Evolutionary conservation across 306 rosid genomes (phyloP), one percentile per base, ranked within the genome.

Genomic region (Cajanus cajan): DNA sequence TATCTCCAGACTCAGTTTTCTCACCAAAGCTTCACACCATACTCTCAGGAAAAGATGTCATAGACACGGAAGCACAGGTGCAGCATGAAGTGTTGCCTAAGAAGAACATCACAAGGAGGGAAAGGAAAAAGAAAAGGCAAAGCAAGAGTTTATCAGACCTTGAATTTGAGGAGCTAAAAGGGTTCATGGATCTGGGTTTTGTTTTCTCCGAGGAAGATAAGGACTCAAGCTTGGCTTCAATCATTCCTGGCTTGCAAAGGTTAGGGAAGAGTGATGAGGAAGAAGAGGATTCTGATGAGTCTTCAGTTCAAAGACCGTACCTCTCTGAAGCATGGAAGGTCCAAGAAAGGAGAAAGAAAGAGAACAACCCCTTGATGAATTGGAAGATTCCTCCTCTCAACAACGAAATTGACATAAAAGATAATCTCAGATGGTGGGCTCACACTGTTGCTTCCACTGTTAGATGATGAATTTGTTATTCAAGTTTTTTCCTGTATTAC

Each of bases 141-240:
- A 94, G 87, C 76, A 94, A 92, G 93, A 94, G 97, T 82, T 82
- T 89, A 40, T 78, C 95, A 16, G 93, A 94, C 76, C 97, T 94
- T 73, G 95, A 94, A 68, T 89, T 90, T 74, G 85, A 94, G 74
- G 98, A 94, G 86, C 79, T 92, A 37, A 89, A 89, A 87, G 98
- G 97, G 83, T 94, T 92, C 76, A 85, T 88, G 94, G 97, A 94
- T 87, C 74, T 94, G 63, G 98, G 97, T 28, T 92, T 92, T 88
- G 94, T 90, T 75, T 92, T 92, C 88, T 84, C 90, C 0, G 95
- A 92, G 69, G 90, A 95, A 81, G 97, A 92, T 59, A 87, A 81
- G 44, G 90, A 92, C 45, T 86, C 97, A 50, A 88, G 64, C 76
- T 89, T 92, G 97, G 95, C 84, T 79, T 85, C 91, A 7, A 89